Evolutionary conservation across 148 eudicot species (phyloP).

Genomic region (Rhododendron ovatum): DNA sequence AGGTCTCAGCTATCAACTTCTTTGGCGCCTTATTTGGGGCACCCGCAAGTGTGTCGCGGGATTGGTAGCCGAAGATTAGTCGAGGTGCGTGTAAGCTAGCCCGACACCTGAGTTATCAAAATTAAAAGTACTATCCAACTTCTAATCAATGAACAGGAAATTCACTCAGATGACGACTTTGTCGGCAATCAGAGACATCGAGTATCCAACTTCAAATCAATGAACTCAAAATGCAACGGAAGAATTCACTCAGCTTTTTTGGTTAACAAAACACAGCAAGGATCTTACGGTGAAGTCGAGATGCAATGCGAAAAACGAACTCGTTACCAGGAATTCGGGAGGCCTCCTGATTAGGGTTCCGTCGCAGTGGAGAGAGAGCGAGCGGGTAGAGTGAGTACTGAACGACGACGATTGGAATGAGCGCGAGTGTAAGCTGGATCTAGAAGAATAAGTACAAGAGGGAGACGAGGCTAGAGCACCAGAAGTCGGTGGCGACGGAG

Average conservation of each 20-base stretch:
- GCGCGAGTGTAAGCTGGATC: neutral
- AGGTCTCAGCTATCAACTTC: no score
- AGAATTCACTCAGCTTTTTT: neutral
- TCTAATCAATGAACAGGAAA: neutral
- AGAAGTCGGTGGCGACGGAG: slow-evolving; percentile 18
- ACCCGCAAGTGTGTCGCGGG: no score
- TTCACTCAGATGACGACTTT: neutral
- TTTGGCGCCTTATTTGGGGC: no score
- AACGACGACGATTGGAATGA: neutral
- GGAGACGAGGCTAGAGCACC: slow-evolving; percentile 15
- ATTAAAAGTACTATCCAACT: no score
- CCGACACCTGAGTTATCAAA: no score
- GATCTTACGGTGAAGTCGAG: neutral
- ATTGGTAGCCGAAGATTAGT: no score
- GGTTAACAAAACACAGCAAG: neutral
- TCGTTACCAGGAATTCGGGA: slow-evolving; percentile 28
- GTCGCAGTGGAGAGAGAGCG: slow-evolving; percentile 17
- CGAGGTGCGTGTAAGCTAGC: no score
- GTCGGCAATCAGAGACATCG: neutral
- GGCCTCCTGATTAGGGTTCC: slow-evolving; percentile 3
- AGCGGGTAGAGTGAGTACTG: neutral
- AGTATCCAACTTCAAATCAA: neutral
- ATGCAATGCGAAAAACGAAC: neutral
- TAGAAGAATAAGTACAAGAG: neutral
- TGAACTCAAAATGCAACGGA: neutral